Conservation (phyloP, 495 filamentous ascomycete genomes). For the Penicillium simplicissimum region DNA sequence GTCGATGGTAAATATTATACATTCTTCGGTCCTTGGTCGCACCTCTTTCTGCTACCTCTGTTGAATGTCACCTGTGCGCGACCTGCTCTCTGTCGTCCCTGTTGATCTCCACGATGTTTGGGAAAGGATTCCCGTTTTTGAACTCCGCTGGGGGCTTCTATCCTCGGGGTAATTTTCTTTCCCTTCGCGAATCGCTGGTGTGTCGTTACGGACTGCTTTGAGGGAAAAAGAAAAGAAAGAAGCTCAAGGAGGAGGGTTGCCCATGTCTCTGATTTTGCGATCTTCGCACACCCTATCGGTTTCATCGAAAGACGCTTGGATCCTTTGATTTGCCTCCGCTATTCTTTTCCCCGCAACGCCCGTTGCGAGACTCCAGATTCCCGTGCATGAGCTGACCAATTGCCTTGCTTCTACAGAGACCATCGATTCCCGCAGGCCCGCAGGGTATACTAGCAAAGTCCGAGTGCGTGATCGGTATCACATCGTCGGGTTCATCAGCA, state of each 20-base stretch:
- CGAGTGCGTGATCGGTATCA: constrained; percentile 89
- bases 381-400: constrained; percentile 13
- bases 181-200: constrained; percentile 10
- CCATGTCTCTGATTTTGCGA: constrained; percentile 15
- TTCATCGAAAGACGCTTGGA: constrained; percentile 19
- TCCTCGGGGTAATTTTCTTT: constrained; percentile 51
- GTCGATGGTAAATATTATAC: constrained; percentile 62
- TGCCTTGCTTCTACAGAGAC: constrained; percentile 27
- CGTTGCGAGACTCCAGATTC: constrained; percentile 5
- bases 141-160: constrained; percentile 47
- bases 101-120: constrained; percentile 43
- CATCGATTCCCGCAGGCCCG: constrained; percentile 44
- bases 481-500: constrained; percentile 96
- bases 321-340: constrained; percentile 22
- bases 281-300: constrained; percentile 19
- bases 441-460: constrained; percentile 79
- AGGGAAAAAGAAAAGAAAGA: constrained; percentile 1
- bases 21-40: constrained; percentile 23
- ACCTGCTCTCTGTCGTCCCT: constrained; percentile 12
- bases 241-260: constrained; percentile 10
- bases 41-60: constrained; percentile 9
- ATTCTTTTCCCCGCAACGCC: constrained; percentile 16
- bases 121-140: constrained; percentile 44
- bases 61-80: constrained; percentile 17
- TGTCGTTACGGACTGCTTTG: constrained; percentile 2